These are phyloP conservation scores for Aplosporella prunicola DNA, from an alignment of 2,329 filamentous ascomycete genomes.

Conservation along the genomic window DNA sequence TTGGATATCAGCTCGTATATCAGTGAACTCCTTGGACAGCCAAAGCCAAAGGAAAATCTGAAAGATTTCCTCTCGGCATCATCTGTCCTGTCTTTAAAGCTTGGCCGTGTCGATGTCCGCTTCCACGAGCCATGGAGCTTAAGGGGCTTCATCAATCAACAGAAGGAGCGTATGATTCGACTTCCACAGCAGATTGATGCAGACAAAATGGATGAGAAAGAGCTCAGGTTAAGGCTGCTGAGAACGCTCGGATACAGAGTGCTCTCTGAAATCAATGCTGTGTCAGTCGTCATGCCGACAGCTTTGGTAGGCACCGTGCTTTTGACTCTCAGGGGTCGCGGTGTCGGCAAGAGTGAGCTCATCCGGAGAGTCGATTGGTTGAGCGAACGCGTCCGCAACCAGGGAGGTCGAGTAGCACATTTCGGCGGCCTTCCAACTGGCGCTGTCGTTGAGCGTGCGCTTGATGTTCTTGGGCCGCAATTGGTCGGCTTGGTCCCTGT, in stretches of 20 bases:
- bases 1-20: conserved; percentile 66
- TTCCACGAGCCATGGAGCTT: conserved; percentile 97
- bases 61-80: conserved; percentile 82
- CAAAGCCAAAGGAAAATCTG: conserved; percentile 92
- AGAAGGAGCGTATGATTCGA: conserved; percentile 50
- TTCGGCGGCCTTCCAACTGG: conserved; percentile 73
- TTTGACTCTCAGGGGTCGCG: conserved; percentile 80
- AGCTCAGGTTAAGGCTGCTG: conserved; percentile 60
- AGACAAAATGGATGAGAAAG: conserved; percentile 17
- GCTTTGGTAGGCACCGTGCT: conserved; percentile 90
- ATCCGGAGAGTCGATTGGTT: conserved; percentile 87
- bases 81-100: conserved; percentile 75
- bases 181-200: conserved; percentile 23
- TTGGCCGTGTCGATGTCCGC: conserved; percentile 87
- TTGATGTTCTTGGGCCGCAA: conserved; percentile 84
- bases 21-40: conserved; percentile 82
- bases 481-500: conserved; percentile 73
- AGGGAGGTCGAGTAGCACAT: conserved; percentile 87
- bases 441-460: conserved; percentile 75
- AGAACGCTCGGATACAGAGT: conserved; percentile 87
- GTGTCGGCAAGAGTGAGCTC: conserved; percentile 79
- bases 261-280: conserved; percentile 85
- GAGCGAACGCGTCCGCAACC: conserved; percentile 66
- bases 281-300: conserved; percentile 97
- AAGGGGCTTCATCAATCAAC: conserved; percentile 67